A percentile compares a stretch with the other conserved stretches of the same genome.
Conservation (phyloP, 306 rosid genomes). For the Quercus berberidifolia region DNA sequence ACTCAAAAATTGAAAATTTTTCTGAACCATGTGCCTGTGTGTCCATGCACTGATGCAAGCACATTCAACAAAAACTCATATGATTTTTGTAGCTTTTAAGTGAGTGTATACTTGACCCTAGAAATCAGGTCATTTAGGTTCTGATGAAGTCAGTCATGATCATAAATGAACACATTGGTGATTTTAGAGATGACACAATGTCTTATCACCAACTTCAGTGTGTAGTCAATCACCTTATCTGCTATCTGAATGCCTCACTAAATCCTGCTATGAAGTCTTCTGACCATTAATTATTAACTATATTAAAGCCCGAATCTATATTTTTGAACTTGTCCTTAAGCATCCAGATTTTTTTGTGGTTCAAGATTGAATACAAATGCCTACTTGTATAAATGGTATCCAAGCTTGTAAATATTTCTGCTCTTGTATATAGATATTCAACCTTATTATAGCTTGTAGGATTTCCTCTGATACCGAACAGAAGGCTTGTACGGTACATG, state of each 20-base stretch:
- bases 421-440: conserved; percentile 9
- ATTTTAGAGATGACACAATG: not conserved
- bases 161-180: not conserved
- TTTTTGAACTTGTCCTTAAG: not conserved
- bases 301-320: not conserved
- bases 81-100: not conserved
- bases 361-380: not conserved
- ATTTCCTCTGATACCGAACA: not conserved
- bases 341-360: not conserved
- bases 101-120: not conserved
- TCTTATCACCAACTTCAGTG: not conserved
- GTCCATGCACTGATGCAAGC: not conserved
- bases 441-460: conserved; percentile 6
- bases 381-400: conserved; percentile 1
- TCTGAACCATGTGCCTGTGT: not conserved
- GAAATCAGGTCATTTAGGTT: not conserved
- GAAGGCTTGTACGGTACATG: not conserved
- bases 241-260: not conserved
- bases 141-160: conserved; percentile 6
- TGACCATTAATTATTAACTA: not conserved
- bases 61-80: not conserved
- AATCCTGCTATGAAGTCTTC: not conserved
- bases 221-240: not conserved
- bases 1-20: not conserved
- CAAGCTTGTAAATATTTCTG: conserved; percentile 10